Conservation (phyloP, 78 protist genomes). For the Isochrysis galbana region DNA sequence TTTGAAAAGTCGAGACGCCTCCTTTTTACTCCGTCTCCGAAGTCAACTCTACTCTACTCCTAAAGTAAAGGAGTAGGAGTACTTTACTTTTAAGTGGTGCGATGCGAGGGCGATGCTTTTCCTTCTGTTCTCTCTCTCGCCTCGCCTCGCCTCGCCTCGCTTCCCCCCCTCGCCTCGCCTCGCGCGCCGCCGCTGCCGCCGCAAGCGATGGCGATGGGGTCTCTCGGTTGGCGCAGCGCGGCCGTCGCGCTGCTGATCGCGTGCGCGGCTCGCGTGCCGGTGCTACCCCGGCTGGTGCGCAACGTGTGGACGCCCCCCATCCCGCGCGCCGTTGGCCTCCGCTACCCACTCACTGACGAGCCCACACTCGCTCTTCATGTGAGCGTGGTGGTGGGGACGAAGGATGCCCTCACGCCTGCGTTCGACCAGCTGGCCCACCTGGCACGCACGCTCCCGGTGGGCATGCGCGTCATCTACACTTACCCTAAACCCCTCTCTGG, state of each 20-base stretch:
- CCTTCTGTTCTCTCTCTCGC: too few species aligned
- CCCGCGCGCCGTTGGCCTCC: neutral
- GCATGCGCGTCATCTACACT: neutral
- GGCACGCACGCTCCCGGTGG: neutral
- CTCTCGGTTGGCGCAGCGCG: too few species aligned
- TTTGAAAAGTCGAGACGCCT: too few species aligned
- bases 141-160: too few species aligned
- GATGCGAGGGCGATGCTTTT: too few species aligned
- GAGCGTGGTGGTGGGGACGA: slow-evolving; percentile 2
- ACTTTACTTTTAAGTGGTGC: too few species aligned
- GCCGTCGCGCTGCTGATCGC: neutral
- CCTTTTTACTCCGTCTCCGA: too few species aligned
- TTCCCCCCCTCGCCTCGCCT: too few species aligned
- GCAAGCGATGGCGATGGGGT: too few species aligned
- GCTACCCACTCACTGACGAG: neutral
- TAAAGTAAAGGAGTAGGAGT: too few species aligned
- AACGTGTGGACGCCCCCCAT: neutral
- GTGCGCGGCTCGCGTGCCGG: neutral
- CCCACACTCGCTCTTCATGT: neutral
- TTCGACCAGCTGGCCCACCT: neutral
- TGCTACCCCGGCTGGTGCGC: neutral
- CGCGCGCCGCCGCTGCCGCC: too few species aligned
- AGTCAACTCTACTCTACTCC: too few species aligned
- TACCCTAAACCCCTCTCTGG: neutral
- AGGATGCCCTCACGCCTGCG: neutral